Evolutionary conservation across 768 basidiomycete genomes (phyloP), one percentile per base, ranked within the genome.

Genomic region (Tricholoma bakamatsutake): DNA sequence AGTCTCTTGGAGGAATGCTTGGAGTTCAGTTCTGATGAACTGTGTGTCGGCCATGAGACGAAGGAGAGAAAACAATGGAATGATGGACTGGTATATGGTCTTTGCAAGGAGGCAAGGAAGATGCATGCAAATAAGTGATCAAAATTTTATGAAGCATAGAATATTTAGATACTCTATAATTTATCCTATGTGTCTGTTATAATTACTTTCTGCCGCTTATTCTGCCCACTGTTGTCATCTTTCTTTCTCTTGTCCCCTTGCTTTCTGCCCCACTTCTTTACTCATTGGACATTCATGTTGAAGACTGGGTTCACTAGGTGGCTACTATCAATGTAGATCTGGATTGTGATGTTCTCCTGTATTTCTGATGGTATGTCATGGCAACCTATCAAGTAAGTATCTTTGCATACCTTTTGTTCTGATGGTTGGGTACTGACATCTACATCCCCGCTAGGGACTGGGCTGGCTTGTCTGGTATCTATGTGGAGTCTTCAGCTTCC

Each of bases 401-500:
- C 49, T 50, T 50, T 50, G 17, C 49, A 34, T 50, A 33, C 49
- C 31, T 33, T 46, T 46, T 13, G 45, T 46, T 28, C 45, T 50
- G 49, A 31, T 33, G 31, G 49, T 15, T 34, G 15, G 24, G 28
- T 50, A 50, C 35, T 50, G 35, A 50, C 49, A 33, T 50, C 35
- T 33, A 50, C 35, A 50, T 50, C 24, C 5, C 21, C 3, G 21
- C 21, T 13, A 46, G 43, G 43, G 43, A 24, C 21, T 24, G 21
- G 21, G 21, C 27, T 46, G 45, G 45, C 24, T 46, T 46, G 45
- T 46, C 45, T 46, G 45, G 28, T 13, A 46, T 46, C 45, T 46
- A 46, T 24, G 45, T 46, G 45, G 45, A 46, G 28, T 27, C 45
- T 46, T 28, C 24, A 46, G 24, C 45, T 27, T 46, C 12, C 45